Evolutionary conservation across 2,329 filamentous ascomycete genomes (phyloP), one percentile per base, ranked within the genome.

Genomic region (Harringtonia lauricola): DNA sequence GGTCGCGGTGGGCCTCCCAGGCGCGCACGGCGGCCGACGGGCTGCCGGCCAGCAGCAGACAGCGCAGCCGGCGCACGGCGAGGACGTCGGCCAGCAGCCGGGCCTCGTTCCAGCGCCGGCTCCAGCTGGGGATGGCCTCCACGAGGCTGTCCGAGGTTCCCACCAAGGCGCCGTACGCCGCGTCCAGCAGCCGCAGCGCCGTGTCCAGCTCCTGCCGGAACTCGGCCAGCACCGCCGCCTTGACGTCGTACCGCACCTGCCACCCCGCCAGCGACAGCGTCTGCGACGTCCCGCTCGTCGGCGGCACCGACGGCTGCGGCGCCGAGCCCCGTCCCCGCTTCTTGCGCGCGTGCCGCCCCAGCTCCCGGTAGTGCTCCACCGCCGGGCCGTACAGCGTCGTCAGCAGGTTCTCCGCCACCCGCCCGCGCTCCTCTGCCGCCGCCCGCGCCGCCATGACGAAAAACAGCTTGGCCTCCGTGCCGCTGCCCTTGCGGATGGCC

Each of bases 201-300:
- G 79, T 80, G 57, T 95, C 90, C 72, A 90, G 86, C 59, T 96
- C 92, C 57, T 94, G 86, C 9, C 92, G 78, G 52, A 94, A 95
- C 57, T 96, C 90, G 24, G 89, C 86, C 57, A 96, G 86, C 0
- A 95, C 71, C 8, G 83, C 90, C 17, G 89, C 73, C 59, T 98
- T 98, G 66, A 94, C 88, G 56, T 98, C 90, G 61, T 95, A 95
- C 15, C 90, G 81, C 42, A 94, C 82, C 55, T 87, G 88, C 92
- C 90, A 98, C 4, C 86, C 89, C 35, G 87, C 80, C 10, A 82
- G 68, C 2, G 88, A 85, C n/a, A 95, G 64, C 0, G 84, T 86
- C 55, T 92, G 85, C 1, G 88, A 94, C 2, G 86, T 94, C 24
- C 86, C 86, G 18, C 74, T 80, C 0, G 86, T 90, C 1, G 87